A percentile compares a stretch with the other conserved stretches of the same genome.
These are phyloP conservation scores for Cucumis hystrix DNA, from an alignment of 306 rosid genomes.

Conservation along the genomic window DNA sequence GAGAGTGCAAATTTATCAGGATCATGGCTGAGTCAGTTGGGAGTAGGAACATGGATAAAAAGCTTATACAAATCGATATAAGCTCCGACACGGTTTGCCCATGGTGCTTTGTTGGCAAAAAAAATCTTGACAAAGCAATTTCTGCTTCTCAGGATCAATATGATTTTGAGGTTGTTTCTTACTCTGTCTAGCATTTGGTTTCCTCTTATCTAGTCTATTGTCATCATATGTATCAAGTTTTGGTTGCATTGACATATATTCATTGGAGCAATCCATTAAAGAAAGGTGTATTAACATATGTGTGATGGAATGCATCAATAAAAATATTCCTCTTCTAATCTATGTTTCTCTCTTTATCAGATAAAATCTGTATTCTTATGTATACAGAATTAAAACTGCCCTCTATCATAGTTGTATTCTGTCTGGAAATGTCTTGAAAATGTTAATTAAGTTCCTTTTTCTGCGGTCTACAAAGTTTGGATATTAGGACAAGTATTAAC, in stretches of 20 bases:
- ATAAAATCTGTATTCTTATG: neutral
- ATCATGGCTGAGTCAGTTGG: constrained; percentile 40
- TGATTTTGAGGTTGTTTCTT: constrained; percentile 47
- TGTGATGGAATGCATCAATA: neutral
- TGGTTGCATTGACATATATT: neutral
- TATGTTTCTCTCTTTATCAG: neutral
- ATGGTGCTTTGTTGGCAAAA: constrained; percentile 86
- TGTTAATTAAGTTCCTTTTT: neutral
- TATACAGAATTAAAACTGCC: neutral
- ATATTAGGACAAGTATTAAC: neutral
- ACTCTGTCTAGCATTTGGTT: neutral
- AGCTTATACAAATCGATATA: constrained; percentile 50
- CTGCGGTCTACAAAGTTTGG: neutral
- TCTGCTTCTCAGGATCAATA: constrained; percentile 48
- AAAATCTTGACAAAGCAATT: constrained; percentile 67
- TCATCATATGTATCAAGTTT: neutral
- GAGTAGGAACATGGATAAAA: constrained; percentile 26
- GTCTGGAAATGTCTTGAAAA: neutral
- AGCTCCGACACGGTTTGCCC: constrained; percentile 82
- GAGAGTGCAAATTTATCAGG: constrained; percentile 20
- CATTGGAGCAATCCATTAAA: neutral
- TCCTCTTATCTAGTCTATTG: neutral
- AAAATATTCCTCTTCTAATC: neutral
- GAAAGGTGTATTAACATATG: neutral
- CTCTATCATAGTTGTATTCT: neutral